Evolutionary conservation across 83 land plant species (phyloP).

Genomic region (Picea mariana): DNA sequence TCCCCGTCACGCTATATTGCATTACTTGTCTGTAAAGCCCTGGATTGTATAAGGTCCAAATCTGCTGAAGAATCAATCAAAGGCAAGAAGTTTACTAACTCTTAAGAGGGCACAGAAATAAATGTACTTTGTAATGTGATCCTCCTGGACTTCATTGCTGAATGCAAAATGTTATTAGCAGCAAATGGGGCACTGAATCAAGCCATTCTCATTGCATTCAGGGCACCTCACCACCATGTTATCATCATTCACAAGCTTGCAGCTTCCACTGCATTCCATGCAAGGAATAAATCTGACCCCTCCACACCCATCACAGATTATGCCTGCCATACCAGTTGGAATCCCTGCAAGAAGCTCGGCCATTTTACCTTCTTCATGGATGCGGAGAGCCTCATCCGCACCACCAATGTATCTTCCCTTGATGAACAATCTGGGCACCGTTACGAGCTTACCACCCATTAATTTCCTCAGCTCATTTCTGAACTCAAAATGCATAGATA

Average conservation of each 20-base stretch:
- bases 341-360: neutral
- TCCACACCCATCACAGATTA: slow-evolving; percentile 20
- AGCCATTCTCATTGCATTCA: slow-evolving; percentile 93
- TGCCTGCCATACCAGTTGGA: slow-evolving; percentile 5
- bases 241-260: slow-evolving; percentile 54
- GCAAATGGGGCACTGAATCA: slow-evolving; percentile 80
- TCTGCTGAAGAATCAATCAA: too few species aligned
- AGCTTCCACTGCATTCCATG: slow-evolving; percentile 73
- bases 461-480: slow-evolving; percentile 65
- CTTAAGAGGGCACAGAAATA: too few species aligned
- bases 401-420: slow-evolving; percentile 93
- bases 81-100: too few species aligned
- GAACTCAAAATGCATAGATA: slow-evolving; percentile 80
- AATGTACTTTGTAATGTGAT: too few species aligned
- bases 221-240: slow-evolving; percentile 58
- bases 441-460: slow-evolving; percentile 51
- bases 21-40: too few species aligned
- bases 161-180: slow-evolving; percentile 7
- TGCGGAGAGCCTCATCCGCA: slow-evolving; percentile 58
- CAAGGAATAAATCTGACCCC: slow-evolving; percentile 66
- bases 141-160: too few species aligned
- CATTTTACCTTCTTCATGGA: slow-evolving; percentile 79
- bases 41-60: too few species aligned
- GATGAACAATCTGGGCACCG: slow-evolving; percentile 82
- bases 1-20: too few species aligned